Conservation (phyloP, 805 yeast genomes). For the Ascoidea rubescens region DNA sequence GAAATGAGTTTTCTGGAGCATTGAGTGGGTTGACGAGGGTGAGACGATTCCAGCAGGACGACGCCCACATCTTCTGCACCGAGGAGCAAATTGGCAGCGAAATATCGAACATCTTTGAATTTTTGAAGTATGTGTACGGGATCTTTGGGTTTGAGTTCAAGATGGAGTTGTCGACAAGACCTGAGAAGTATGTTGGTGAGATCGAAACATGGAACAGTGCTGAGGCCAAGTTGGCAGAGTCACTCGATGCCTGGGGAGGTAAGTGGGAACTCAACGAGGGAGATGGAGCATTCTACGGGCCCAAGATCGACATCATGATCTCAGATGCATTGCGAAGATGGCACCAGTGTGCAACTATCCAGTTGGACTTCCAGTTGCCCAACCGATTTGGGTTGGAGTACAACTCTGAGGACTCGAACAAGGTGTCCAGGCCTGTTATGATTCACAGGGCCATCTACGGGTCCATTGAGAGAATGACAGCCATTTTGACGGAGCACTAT, state of each 20-base stretch:
- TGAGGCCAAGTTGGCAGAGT: conserved; percentile 69
- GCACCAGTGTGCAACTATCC: conserved; percentile 99
- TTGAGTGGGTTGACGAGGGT: conserved; percentile 91
- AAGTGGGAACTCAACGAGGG: conserved; percentile 92
- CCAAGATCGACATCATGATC: conserved; percentile 92
- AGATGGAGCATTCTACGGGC: conserved; percentile 95
- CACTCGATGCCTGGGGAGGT: conserved; percentile 77
- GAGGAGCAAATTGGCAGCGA: conserved; percentile 81
- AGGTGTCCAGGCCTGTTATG: conserved; percentile 80
- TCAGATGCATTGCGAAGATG: conserved; percentile 91
- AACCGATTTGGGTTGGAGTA: conserved; percentile 82
- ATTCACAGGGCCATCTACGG: conserved; percentile 98
- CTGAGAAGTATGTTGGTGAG: conserved; percentile 92
- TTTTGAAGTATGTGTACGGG: conserved; percentile 76
- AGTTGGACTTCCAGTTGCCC: conserved; percentile 97
- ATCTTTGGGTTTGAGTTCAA: conserved; percentile 88
- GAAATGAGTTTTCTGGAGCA: conserved; percentile 95
- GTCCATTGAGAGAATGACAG: conserved; percentile 98
- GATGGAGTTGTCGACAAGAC: conserved; percentile 95
- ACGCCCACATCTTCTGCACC: conserved; percentile 95
- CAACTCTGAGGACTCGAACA: conserved; percentile 47
- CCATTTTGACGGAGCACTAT: conserved; percentile 92
- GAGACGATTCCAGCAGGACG: conserved; percentile 98
- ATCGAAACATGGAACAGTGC: conserved; percentile 90
- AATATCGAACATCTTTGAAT: conserved; percentile 73